phyloP scores from a whole-genome alignment of 176 grass and related monocot species.

The Juncus effusus region DNA sequence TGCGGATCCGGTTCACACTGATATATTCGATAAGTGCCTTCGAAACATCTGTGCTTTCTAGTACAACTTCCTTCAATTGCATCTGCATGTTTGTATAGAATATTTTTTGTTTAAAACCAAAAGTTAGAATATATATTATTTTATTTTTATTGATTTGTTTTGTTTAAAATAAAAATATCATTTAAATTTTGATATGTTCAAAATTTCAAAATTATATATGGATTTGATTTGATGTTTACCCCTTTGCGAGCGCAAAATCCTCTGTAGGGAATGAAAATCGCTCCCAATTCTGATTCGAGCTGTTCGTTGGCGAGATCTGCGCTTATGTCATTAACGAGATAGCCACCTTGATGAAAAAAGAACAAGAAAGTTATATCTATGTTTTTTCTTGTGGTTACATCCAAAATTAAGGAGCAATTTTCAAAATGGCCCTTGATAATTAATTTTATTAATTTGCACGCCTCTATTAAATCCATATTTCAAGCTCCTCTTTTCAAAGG shows the following conservation, averaged over 20 bases:
- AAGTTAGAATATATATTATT: not conserved
- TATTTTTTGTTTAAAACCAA: constrained; percentile 5
- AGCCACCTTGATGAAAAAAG: constrained; percentile 22
- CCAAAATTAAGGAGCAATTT: not conserved
- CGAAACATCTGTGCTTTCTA: constrained; percentile 60
- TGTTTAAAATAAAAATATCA: not conserved
- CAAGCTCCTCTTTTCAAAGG: no score
- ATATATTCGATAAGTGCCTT: constrained; percentile 69
- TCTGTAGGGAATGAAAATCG: constrained; percentile 60
- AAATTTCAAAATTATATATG: constrained; percentile 10
- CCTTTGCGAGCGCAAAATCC: constrained; percentile 90
- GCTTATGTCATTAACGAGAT: constrained; percentile 40
- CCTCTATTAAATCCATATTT: no score
- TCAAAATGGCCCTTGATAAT: constrained; percentile 3
- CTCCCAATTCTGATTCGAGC: constrained; percentile 45
- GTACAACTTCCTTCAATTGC: constrained; percentile 77
- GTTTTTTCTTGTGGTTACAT: not conserved
- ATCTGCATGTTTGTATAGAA: constrained; percentile 33
- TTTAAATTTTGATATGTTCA: constrained; percentile 1
- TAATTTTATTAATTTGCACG: not conserved
- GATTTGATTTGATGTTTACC: constrained; percentile 38
- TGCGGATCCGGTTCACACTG: constrained; percentile 35
- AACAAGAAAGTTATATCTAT: not conserved
- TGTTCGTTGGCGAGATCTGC: constrained; percentile 35
- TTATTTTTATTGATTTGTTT: constrained; percentile 24